Evolutionary conservation across 73 alveolate species (phyloP).

Genomic region (Tetrahymena malaccensis): DNA sequence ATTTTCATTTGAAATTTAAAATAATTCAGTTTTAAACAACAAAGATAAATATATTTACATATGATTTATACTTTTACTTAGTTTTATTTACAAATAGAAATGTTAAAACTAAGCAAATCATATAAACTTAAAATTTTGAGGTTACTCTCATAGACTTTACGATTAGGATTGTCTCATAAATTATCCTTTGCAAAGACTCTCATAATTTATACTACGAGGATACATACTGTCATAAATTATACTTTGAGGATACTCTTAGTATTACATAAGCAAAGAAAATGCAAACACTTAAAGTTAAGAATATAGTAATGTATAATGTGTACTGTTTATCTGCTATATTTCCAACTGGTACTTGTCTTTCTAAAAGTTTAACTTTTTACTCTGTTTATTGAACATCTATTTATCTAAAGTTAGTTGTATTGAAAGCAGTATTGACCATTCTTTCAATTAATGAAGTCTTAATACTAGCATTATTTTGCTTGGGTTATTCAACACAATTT

Average conservation of each 20-base stretch:
- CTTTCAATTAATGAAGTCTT: background rate
- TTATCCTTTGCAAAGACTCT: background rate
- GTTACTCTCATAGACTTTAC: too few species aligned
- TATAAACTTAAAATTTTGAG: too few species aligned
- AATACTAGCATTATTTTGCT: background rate
- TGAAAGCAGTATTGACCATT: background rate
- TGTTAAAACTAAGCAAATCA: too few species aligned
- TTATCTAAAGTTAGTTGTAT: background rate
- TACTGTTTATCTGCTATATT: background rate
- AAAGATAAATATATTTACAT: too few species aligned
- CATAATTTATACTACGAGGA: background rate
- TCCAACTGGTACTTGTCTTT: background rate
- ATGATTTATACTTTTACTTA: too few species aligned
- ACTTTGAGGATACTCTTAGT: background rate
- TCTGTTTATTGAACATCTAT: background rate
- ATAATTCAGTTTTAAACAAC: too few species aligned
- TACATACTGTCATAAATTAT: background rate
- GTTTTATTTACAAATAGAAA: too few species aligned
- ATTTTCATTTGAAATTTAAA: too few species aligned
- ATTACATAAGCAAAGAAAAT: background rate
- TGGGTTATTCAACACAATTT: background rate
- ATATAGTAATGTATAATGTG: background rate
- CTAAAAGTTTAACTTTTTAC: background rate
- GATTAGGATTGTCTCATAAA: too few species aligned
- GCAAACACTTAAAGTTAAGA: background rate